phyloP scores from a whole-genome alignment of 2,329 filamentous ascomycete genomes.

The Paradendryphiella salina region DNA sequence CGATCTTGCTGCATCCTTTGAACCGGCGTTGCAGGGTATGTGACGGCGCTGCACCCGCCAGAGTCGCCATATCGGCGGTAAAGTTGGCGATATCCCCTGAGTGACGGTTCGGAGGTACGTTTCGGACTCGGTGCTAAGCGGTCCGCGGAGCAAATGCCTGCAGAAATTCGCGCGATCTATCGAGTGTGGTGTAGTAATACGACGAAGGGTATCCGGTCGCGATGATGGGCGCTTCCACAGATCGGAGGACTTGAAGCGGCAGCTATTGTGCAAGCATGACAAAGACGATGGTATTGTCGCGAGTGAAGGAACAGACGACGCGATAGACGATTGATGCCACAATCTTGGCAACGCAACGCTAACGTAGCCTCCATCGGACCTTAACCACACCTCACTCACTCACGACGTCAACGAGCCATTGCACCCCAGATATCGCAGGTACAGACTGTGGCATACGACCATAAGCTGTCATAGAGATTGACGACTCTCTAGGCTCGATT shows the following conservation, averaged over 20 bases:
- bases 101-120: neutral
- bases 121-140: slow-evolving; percentile 19
- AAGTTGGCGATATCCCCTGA: neutral
- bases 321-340: slow-evolving; percentile 22
- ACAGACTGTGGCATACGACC: slow-evolving; percentile 2
- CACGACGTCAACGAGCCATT: slow-evolving; percentile 38
- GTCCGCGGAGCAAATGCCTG: slow-evolving; percentile 16
- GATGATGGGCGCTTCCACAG: slow-evolving; percentile 30
- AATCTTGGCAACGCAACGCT: slow-evolving; percentile 24
- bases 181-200: slow-evolving; percentile 15
- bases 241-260: slow-evolving; percentile 12
- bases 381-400: slow-evolving; percentile 31
- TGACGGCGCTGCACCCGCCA: slow-evolving; percentile 49
- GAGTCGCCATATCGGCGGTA: slow-evolving; percentile 24
- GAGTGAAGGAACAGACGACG: slow-evolving; percentile 24
- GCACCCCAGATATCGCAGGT: slow-evolving; percentile 33
- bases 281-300: slow-evolving; percentile 10
- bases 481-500: slow-evolving; percentile 24
- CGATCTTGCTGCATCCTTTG: slow-evolving; percentile 80
- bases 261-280: slow-evolving; percentile 24
- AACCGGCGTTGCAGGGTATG: slow-evolving; percentile 63
- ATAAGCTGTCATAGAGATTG: neutral
- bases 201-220: slow-evolving; percentile 11
- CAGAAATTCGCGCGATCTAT: slow-evolving; percentile 15
- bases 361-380: slow-evolving; percentile 22